phyloP scores from a whole-genome alignment of 164 flowering plant species.

The Stephania yunnanensis region DNA sequence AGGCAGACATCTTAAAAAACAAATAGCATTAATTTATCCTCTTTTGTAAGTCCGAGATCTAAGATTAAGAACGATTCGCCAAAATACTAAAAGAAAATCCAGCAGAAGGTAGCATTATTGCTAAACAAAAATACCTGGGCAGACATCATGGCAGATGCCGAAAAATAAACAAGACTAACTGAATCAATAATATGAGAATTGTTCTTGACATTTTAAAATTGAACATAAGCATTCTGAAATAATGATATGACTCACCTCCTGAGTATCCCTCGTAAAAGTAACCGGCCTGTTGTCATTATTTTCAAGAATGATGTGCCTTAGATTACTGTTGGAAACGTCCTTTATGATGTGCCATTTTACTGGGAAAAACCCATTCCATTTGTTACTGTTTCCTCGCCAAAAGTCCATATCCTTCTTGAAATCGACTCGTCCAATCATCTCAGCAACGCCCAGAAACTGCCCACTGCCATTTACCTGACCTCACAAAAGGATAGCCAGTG shows the following conservation, averaged over 20 bases:
- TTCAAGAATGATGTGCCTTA: conserved; percentile 64
- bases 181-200: background rate
- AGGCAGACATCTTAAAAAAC: background rate
- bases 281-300: conserved; percentile 68
- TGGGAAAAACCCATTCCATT: conserved; percentile 82
- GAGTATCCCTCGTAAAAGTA: conserved; percentile 68
- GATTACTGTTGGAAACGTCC: conserved; percentile 50
- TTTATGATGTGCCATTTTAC: conserved; percentile 74
- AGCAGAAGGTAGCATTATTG: no score
- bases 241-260: conserved; percentile 48
- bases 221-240: background rate
- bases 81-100: no score
- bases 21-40: background rate
- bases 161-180: background rate
- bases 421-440: conserved; percentile 77
- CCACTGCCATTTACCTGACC: conserved; percentile 77
- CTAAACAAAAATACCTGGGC: background rate
- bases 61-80: no score
- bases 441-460: conserved; percentile 78
- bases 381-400: conserved; percentile 74
- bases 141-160: background rate
- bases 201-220: background rate
- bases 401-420: conserved; percentile 70
- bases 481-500: background rate
- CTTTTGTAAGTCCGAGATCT: background rate